Evolutionary conservation across 1,139 yeast genomes (phyloP).

Genomic region (Pichia cactophila): DNA sequence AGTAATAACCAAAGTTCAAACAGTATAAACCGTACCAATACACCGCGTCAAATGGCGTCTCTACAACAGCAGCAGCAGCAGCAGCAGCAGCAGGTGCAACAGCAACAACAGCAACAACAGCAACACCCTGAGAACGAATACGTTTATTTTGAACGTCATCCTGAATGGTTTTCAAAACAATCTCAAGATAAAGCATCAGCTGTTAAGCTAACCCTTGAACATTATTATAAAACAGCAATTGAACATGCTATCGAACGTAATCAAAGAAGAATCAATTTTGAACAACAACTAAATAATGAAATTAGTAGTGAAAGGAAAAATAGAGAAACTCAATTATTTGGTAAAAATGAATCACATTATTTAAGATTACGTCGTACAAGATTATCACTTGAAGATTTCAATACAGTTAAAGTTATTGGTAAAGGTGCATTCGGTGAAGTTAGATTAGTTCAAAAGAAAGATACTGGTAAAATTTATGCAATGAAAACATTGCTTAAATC

Average conservation of each 20-base stretch:
- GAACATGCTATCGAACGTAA: conserved; percentile 76
- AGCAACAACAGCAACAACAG: conserved; percentile 11
- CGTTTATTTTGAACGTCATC: conserved; percentile 79
- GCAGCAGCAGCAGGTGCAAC: conserved; percentile 20
- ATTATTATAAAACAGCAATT: conserved; percentile 68
- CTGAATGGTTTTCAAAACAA: conserved; percentile 58
- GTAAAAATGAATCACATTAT: conserved; percentile 72
- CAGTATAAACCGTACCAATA: background rate
- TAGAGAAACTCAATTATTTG: conserved; percentile 63
- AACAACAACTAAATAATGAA: conserved; percentile 56
- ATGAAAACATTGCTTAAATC: conserved; percentile 74
- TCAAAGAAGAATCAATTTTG: conserved; percentile 68
- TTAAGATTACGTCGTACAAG: conserved; percentile 70
- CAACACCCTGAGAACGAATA: conserved; percentile 29
- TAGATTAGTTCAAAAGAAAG: conserved; percentile 70
- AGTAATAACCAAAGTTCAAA: conserved; percentile 2
- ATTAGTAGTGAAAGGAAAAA: conserved; percentile 68
- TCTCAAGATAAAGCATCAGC: conserved; percentile 73
- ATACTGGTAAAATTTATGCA: conserved; percentile 78
- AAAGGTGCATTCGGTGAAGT: conserved; percentile 88
- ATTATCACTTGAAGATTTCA: conserved; percentile 64
- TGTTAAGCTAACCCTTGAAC: conserved; percentile 62
- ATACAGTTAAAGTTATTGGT: conserved; percentile 75
- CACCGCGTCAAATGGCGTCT: background rate
- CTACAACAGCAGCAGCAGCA: conserved; percentile 13